These are phyloP conservation scores for Helianthus annuus DNA, from an alignment of 129 eudicot genomes.

Conservation along the genomic window DNA sequence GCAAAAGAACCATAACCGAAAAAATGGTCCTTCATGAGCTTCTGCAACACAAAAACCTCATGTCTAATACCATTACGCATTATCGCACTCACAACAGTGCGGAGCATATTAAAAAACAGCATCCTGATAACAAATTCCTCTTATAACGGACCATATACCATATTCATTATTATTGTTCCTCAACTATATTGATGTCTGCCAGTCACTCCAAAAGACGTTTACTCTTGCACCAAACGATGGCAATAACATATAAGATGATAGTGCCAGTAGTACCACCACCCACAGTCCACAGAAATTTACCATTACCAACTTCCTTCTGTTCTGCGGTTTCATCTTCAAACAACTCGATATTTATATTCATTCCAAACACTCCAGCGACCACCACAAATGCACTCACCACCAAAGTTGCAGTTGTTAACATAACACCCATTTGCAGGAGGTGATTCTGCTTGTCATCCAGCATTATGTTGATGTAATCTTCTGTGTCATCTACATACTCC, in stretches of 20 bases:
- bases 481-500: conserved; percentile 73
- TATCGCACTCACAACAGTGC: not conserved
- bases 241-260: conserved; percentile 37
- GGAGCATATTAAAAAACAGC: not conserved
- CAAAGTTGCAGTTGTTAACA: conserved; percentile 57
- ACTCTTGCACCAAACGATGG: conserved; percentile 42
- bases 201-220: conserved; percentile 36
- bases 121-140: not conserved
- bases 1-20: no score
- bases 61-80: no score
- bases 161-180: not conserved
- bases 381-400: conserved; percentile 55
- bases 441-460: conserved; percentile 75
- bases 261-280: conserved; percentile 38
- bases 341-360: conserved; percentile 49
- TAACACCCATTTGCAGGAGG: conserved; percentile 74
- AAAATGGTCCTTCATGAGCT: no score
- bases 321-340: not conserved
- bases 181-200: not conserved
- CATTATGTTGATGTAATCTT: conserved; percentile 69
- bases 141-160: conserved; percentile 6
- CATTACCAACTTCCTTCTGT: conserved; percentile 26
- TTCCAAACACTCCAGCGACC: conserved; percentile 61
- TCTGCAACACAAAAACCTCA: no score
- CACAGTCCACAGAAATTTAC: conserved; percentile 37